Conservation (phyloP, 495 filamentous ascomycete species). For the Hyaloscypha bicolor region DNA sequence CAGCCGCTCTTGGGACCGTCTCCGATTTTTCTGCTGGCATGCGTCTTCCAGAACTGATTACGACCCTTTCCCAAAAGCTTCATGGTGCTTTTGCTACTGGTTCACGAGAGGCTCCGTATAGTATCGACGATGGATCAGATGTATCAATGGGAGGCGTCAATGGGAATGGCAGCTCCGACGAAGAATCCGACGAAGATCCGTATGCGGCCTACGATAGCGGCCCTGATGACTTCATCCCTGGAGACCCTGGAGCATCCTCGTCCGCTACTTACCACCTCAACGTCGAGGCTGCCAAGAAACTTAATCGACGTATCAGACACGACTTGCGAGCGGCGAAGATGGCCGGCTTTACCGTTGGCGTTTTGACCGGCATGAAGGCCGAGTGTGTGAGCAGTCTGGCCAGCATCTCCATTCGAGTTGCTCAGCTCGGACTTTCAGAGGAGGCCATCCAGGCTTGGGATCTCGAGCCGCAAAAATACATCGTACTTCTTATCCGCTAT, state of each 20-base stretch:
- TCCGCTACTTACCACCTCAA: constrained; percentile 6
- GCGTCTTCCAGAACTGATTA: constrained; percentile 18
- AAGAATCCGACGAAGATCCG: constrained; percentile 24
- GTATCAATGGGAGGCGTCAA: constrained; percentile 36
- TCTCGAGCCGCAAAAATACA: constrained; percentile 64
- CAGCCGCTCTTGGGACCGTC: constrained; percentile 33
- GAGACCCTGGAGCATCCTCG: constrained; percentile 13
- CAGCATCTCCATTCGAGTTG: constrained; percentile 66
- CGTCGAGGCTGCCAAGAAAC: constrained; percentile 7
- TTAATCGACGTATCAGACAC: constrained; percentile 48
- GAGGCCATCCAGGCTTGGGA: constrained; percentile 81
- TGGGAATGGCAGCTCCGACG: constrained; percentile 34
- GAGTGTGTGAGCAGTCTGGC: constrained; percentile 47
- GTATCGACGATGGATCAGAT: constrained; percentile 42
- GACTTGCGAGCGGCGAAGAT: constrained; percentile 65
- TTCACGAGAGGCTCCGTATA: constrained; percentile 39
- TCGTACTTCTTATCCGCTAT: constrained; percentile 78
- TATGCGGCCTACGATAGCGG: constrained; percentile 25
- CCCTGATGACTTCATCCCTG: constrained; percentile 15
- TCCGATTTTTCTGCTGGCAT: constrained; percentile 19
- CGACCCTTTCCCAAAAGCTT: constrained; percentile 30
- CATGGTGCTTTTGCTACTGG: constrained; percentile 33
- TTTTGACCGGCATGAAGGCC: constrained; percentile 52
- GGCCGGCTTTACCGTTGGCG: constrained; percentile 77
- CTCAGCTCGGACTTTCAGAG: constrained; percentile 73